Evolutionary conservation across 768 basidiomycete species (phyloP).

Genomic region (Mycena vulgaris): DNA sequence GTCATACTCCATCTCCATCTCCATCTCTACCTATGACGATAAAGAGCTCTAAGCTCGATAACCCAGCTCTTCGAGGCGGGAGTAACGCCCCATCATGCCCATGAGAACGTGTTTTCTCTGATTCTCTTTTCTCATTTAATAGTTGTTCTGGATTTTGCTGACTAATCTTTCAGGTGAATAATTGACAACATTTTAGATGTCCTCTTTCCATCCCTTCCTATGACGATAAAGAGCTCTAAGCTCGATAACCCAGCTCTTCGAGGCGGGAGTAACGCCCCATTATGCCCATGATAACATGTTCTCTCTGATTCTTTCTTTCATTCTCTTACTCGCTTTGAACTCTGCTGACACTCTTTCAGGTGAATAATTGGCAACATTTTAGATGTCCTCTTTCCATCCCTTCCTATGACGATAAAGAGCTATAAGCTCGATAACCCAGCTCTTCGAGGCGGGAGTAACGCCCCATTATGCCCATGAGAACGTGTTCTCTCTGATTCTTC

Average conservation of each 20-base stretch:
- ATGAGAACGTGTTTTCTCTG: conserved; percentile 59
- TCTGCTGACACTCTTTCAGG: conserved; percentile 37
- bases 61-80: conserved; percentile 87
- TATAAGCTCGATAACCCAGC: conserved; percentile 88
- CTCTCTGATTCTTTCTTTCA: conserved; percentile 51
- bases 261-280: conserved; percentile 88
- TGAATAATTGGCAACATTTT: conserved; percentile 16
- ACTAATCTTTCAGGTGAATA: not conserved
- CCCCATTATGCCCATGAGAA: conserved; percentile 79
- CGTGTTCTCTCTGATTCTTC: conserved; percentile 56
- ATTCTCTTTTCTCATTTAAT: conserved; percentile 13
- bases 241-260: conserved; percentile 94
- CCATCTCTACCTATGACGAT: conserved; percentile 58
- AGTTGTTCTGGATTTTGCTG: not conserved
- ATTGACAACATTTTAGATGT: not conserved
- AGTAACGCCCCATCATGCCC: conserved; percentile 73
- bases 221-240: conserved; percentile 83
- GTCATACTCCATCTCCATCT: not conserved
- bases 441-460: conserved; percentile 91
- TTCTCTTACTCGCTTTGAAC: not conserved
- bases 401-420: conserved; percentile 78
- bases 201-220: conserved; percentile 14
- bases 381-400: not conserved
- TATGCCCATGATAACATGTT: conserved; percentile 72
- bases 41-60: conserved; percentile 80